Conservation (phyloP, 1,139 yeast genomes). For the Kluyveromyces sp. region DNA sequence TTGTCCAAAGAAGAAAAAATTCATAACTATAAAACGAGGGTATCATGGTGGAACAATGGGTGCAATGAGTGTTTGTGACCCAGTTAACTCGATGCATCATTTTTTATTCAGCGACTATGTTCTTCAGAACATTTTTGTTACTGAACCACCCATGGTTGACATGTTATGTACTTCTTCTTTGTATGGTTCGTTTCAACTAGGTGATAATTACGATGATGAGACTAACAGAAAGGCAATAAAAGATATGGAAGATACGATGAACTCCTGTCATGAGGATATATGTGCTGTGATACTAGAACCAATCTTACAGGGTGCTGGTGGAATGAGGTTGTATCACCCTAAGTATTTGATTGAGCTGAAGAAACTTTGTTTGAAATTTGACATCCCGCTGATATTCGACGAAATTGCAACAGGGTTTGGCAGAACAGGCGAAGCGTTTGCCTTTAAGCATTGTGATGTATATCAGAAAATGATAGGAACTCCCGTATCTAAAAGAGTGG, state of each 20-base stretch:
- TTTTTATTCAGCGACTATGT: slow-evolving; percentile 25
- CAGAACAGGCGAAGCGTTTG: slow-evolving; percentile 30
- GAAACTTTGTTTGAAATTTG: slow-evolving; percentile 27
- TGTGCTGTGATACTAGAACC: slow-evolving; percentile 34
- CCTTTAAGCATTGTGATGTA: slow-evolving; percentile 20
- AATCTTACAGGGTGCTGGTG: slow-evolving; percentile 35
- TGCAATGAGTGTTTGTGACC: slow-evolving; percentile 29
- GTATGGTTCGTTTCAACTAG: not conserved
- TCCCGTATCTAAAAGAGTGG: slow-evolving; percentile 12
- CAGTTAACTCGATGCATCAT: slow-evolving; percentile 30
- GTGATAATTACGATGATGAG: slow-evolving; percentile 11
- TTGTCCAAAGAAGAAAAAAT: slow-evolving; percentile 11
- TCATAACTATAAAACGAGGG: slow-evolving; percentile 23
- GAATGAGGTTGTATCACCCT: slow-evolving; percentile 30
- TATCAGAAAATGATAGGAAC: slow-evolving; percentile 12
- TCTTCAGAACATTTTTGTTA: slow-evolving; percentile 26
- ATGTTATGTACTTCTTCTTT: slow-evolving; percentile 9
- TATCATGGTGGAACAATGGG: slow-evolving; percentile 30
- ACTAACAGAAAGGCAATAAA: slow-evolving; percentile 14
- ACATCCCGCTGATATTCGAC: slow-evolving; percentile 29
- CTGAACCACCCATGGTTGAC: slow-evolving; percentile 21
- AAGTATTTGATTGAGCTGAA: slow-evolving; percentile 28
- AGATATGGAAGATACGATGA: slow-evolving; percentile 22
- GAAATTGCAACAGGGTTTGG: slow-evolving; percentile 34
- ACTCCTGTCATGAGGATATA: slow-evolving; percentile 23